Conservation (phyloP, 2,329 filamentous ascomycete genomes). For the Colletotrichum graminicola region DNA sequence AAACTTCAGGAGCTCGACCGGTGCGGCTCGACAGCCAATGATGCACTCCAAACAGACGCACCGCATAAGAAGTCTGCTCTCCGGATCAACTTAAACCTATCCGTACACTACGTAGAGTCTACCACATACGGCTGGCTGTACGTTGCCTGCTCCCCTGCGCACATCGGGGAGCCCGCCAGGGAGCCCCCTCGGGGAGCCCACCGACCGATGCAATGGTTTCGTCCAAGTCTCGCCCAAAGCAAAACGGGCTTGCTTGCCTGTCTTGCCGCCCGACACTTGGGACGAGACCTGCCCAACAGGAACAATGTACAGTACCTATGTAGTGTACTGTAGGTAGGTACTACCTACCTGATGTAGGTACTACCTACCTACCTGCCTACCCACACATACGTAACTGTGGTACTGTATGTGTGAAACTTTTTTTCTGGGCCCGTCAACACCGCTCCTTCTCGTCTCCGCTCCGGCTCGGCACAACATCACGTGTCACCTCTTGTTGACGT, state of each 20-base stretch:
- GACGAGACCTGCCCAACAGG: not conserved
- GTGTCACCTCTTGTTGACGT: constrained; percentile 23
- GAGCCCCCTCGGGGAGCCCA: constrained; percentile 29
- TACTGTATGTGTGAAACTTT: constrained; percentile 13
- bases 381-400: too few relatives aligned
- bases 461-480: not conserved
- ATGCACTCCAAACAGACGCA: constrained; percentile 22
- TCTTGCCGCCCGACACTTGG: not conserved
- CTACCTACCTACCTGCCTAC: too few relatives aligned
- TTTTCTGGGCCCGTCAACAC: constrained; percentile 25
- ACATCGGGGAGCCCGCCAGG: constrained; percentile 28
- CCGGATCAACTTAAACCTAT: constrained; percentile 8
- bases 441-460: constrained; percentile 22
- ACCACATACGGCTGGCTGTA: too few relatives aligned
- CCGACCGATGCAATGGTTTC: constrained; percentile 17
- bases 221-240: constrained; percentile 8
- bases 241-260: not conserved
- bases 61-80: constrained; percentile 16
- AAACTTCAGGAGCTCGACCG: constrained; percentile 15
- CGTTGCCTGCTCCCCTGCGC: too few relatives aligned
- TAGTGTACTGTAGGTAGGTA: too few relatives aligned
- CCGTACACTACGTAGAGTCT: too few relatives aligned
- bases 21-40: constrained; percentile 34
- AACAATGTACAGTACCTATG: not conserved
- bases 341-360: too few relatives aligned